Evolutionary conservation across 1,284 basidiomycete species (phyloP), one percentile per base, ranked within the genome.

Genomic region (Paramarasmius palmivorus): DNA sequence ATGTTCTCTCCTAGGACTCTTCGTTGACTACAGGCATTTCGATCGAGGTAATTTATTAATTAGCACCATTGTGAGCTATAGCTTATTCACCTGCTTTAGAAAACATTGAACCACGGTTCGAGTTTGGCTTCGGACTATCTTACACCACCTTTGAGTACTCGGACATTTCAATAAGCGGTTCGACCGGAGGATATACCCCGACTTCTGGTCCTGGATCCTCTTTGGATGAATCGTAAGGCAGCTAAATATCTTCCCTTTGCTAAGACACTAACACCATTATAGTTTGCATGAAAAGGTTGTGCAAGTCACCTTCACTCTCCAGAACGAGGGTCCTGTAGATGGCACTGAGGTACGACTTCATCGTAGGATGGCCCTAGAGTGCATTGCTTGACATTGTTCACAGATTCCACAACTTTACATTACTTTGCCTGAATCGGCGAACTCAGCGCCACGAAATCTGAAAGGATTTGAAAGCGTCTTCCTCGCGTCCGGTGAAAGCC

Each of bases 61-160:
- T n/a, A n/a, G n/a, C n/a, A n/a, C n/a, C n/a, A n/a, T n/a, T n/a
- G n/a, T n/a, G n/a, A n/a, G n/a, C n/a, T n/a, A 20, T 23, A 6
- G 19, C 20, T 23, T 3, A 12, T 10, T 23, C 20, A 22, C 41
- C 25, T 19, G 15, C 10, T 44, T 8, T 73, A 29, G 70, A 75
- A 10, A 73, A 76, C 52, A 82, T 88, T 52, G 68, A 72, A 2
- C 86, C 87, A 3, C 73, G 84, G 25, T 89, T 77, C 61, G 80
- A 81, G 56, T 90, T 88, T 63, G 88, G 88, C 2, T 87, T 81
- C 63, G 88, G 89, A 1, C 65, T 90, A 52, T 84, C 80, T 12
- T 90, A 89, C 67, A 87, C 88, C 10, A 78, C 72, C 0, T 90
- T 90, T 72, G 65, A 70, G 12, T 83, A 83, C 60, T 74, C 73